phyloP scores from a whole-genome alignment of 768 basidiomycete genomes.

The Hemileccinum rubropunctum region DNA sequence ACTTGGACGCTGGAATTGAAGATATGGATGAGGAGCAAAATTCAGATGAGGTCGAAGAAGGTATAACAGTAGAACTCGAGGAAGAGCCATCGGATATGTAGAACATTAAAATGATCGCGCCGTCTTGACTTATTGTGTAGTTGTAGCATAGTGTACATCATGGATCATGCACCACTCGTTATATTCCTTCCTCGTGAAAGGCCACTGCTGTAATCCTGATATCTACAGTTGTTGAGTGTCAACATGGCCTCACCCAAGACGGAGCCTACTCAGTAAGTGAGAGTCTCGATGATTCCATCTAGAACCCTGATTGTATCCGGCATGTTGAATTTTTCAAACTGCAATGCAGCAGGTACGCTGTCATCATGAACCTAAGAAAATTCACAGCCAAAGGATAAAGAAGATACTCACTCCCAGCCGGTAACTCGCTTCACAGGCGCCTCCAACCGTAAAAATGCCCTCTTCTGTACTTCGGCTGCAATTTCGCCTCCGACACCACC shows the following conservation, averaged over 20 bases:
- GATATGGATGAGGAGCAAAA: conserved; percentile 45
- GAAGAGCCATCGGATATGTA: conserved; percentile 38
- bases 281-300: conserved; percentile 81
- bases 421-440: conserved; percentile 86
- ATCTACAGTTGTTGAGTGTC: not conserved
- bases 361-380: conserved; percentile 1
- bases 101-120: not conserved
- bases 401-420: conserved; percentile 86
- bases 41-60: conserved; percentile 41
- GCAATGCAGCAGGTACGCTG: conserved; percentile 80
- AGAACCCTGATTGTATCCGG: conserved; percentile 83
- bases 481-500: conserved; percentile 91
- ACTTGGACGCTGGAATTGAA: conserved; percentile 36
- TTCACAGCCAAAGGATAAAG: not conserved
- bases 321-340: conserved; percentile 90
- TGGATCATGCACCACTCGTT: conserved; percentile 3
- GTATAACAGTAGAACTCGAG: conserved; percentile 52
- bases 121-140: not conserved
- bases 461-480: conserved; percentile 84
- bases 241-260: not conserved
- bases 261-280: conserved; percentile 51
- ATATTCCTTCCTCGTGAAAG: not conserved
- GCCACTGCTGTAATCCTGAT: conserved; percentile 1
- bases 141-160: not conserved
- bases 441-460: conserved; percentile 83